Percentiles rank a stretch among this genome's conserved stretches.
phyloP scores from a whole-genome alignment of 2,329 filamentous ascomycete genomes.

The Chrysoporthe austroafricana region DNA sequence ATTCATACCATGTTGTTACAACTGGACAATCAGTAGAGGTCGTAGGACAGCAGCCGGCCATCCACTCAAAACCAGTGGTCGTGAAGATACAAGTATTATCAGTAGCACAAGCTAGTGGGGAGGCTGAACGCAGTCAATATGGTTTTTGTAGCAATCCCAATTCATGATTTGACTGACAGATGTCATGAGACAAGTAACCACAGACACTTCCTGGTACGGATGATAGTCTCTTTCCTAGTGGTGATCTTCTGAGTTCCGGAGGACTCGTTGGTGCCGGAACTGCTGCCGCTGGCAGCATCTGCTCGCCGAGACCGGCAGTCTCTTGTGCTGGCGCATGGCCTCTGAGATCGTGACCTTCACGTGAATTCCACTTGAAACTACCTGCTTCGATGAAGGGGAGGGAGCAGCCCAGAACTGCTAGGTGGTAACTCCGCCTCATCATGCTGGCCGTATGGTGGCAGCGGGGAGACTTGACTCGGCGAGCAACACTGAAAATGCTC shows the following conservation, averaged over 20 bases:
- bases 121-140: neutral
- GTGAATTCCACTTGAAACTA: conserved; percentile 24
- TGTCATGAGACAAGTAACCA: conserved; percentile 17
- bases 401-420: conserved; percentile 20
- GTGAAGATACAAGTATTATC: conserved; percentile 35
- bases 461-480: neutral
- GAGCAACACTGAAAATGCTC: neutral
- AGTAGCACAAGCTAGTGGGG: conserved; percentile 37
- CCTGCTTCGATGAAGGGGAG: conserved; percentile 9
- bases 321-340: conserved; percentile 18
- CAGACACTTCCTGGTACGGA: conserved; percentile 27
- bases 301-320: conserved; percentile 20
- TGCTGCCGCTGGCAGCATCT: conserved; percentile 17
- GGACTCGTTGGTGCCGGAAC: conserved; percentile 24
- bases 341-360: conserved; percentile 4
- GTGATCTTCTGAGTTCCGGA: conserved; percentile 11
- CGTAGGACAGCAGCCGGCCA: conserved; percentile 40
- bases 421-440: conserved; percentile 16
- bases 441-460: neutral
- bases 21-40: conserved; percentile 31
- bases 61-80: conserved; percentile 33
- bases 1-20: conserved; percentile 33
- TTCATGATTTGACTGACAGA: conserved; percentile 29
- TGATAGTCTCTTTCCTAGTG: conserved; percentile 31
- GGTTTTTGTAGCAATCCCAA: neutral